Percentiles rank a stretch among this genome's conserved stretches.
These are phyloP conservation scores for Torrubiella hemipterigena DNA, from an alignment of 2,329 filamentous ascomycete genomes.

Conservation along the genomic window DNA sequence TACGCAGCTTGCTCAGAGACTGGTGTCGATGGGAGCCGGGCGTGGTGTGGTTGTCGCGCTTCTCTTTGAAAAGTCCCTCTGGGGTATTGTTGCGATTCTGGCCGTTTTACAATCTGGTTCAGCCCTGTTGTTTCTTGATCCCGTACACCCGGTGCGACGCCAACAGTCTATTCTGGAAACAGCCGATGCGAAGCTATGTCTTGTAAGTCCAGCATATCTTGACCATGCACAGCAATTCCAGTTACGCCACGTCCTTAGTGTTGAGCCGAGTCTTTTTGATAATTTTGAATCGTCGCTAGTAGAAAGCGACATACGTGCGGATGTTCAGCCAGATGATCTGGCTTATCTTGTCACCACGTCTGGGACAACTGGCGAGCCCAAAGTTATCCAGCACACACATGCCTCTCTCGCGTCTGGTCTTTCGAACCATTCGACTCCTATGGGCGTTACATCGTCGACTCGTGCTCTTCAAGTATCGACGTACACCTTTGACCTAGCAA, in stretches of 20 bases:
- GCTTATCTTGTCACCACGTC: conserved; percentile 15
- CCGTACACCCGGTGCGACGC: not conserved
- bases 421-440: conserved; percentile 5
- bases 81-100: conserved; percentile 3
- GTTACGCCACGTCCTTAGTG: no score
- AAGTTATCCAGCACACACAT: conserved; percentile 9
- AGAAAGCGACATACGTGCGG: not conserved
- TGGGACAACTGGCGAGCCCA: conserved; percentile 14
- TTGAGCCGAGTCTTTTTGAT: not conserved
- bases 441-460: conserved; percentile 2
- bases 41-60: conserved; percentile 2
- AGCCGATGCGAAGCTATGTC: not conserved
- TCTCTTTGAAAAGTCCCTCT: conserved; percentile 5
- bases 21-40: not conserved
- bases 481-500: conserved; percentile 8
- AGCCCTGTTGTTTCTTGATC: conserved; percentile 1
- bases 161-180: not conserved
- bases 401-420: not conserved
- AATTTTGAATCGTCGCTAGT: not conserved
- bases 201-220: no score
- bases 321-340: not conserved
- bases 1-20: conserved; percentile 1
- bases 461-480: conserved; percentile 9
- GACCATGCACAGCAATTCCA: no score
- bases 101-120: conserved; percentile 5